Percentiles rank a stretch among this genome's conserved stretches.
These are phyloP conservation scores for Aurantiochytrium sp. DNA, from an alignment of 108 stramenopile species.

Conservation along the genomic window DNA sequence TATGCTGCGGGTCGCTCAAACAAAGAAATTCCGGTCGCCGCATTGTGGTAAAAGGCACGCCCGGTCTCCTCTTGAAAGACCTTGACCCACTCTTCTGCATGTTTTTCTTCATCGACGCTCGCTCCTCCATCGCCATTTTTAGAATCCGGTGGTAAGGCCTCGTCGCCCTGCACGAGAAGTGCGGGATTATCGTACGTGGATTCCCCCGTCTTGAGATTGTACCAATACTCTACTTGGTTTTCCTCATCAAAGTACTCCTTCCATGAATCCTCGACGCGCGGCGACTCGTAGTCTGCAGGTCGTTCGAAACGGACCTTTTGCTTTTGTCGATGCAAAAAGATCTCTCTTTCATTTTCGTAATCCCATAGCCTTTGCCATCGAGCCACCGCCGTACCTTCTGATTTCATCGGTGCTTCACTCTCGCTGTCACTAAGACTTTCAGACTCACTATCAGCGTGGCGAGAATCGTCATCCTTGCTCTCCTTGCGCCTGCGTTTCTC, in stretches of 20 bases:
- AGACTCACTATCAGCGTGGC: not conserved
- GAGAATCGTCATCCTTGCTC: not conserved
- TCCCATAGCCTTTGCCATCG: not conserved
- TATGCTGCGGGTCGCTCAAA: constrained; percentile 17
- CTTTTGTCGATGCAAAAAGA: not conserved
- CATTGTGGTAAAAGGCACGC: constrained; percentile 2
- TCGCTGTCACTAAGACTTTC: not conserved
- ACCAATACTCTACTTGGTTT: not conserved
- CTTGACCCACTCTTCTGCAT: not conserved
- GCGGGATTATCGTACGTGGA: not conserved
- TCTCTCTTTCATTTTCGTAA: not conserved
- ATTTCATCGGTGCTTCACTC: not conserved
- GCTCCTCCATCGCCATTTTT: not conserved
- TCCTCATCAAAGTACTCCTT: not conserved
- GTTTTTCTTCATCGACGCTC: not conserved
- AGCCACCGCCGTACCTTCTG: no score
- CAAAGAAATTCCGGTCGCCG: not conserved
- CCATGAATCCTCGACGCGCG: not conserved
- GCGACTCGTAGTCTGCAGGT: not conserved
- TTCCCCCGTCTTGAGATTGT: not conserved
- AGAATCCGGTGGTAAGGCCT: no score
- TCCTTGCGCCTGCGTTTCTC: not conserved
- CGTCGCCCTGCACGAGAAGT: no score
- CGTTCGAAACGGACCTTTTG: not conserved
- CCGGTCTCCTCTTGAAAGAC: not conserved